phyloP scores from a whole-genome alignment of 2,329 filamentous ascomycete species.

The Elsinoe necatrix region DNA sequence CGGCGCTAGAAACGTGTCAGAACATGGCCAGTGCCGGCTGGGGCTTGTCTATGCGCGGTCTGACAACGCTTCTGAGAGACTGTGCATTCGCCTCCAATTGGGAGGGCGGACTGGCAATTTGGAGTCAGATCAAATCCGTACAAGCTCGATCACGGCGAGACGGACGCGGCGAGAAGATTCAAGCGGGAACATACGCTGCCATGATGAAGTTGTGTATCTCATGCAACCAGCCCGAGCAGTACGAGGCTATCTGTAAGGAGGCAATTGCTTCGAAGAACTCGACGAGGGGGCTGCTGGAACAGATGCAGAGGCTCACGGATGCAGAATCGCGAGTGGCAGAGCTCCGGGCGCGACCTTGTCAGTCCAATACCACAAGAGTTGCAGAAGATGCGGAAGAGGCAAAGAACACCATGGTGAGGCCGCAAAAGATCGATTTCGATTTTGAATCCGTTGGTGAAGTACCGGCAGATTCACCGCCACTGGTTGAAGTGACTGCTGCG shows the following conservation, averaged over 20 bases:
- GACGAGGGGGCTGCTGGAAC: conserved; percentile 12
- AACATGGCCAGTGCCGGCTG: conserved; percentile 39
- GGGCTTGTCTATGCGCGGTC: conserved; percentile 35
- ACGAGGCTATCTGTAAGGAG: conserved; percentile 19
- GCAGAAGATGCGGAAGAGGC: not conserved
- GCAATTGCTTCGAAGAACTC: conserved; percentile 15
- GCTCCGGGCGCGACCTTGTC: not conserved
- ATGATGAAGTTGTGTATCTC: conserved; percentile 24
- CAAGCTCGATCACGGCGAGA: conserved; percentile 10
- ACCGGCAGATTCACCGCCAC: no score
- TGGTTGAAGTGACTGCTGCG: no score
- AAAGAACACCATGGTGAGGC: not conserved
- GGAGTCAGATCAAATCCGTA: conserved; percentile 34
- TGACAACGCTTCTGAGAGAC: conserved; percentile 34
- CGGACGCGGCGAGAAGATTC: conserved; percentile 15
- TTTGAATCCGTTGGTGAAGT: not conserved
- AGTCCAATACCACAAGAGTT: not conserved
- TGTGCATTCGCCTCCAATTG: conserved; percentile 34
- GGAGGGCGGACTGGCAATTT: conserved; percentile 32
- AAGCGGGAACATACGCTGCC: conserved; percentile 19
- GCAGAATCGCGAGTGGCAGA: conserved; percentile 2
- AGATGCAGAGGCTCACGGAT: conserved; percentile 16
- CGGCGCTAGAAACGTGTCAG: conserved; percentile 35
- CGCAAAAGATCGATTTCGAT: not conserved
- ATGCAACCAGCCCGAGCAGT: conserved; percentile 18